A percentile compares a stretch with the other conserved stretches of the same genome.
Conservation (phyloP, 2,329 filamentous ascomycete genomes). For the Hypoxylon sp. region DNA sequence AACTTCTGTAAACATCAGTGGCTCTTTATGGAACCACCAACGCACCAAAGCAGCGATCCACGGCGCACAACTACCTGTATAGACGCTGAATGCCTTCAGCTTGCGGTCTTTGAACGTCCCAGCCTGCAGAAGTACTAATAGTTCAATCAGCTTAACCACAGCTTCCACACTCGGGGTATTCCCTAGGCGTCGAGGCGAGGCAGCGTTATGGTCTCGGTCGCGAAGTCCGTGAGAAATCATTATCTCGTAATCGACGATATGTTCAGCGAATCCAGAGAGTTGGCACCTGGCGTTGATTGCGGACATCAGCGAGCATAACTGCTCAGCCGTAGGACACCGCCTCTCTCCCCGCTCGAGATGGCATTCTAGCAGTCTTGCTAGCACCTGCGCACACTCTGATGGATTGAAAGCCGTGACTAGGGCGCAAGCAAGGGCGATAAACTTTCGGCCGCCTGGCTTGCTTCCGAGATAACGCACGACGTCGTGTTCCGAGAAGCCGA, state of each 20-base stretch:
- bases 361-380: conserved; percentile 3
- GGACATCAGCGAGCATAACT: conserved; percentile 18
- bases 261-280: conserved; percentile 18
- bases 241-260: conserved; percentile 23
- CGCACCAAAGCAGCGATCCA: conserved; percentile 33
- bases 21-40: conserved; percentile 23
- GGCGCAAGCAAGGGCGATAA: conserved; percentile 24
- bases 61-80: conserved; percentile 21
- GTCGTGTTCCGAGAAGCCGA: conserved; percentile 22
- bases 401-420: conserved; percentile 29
- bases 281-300: conserved; percentile 18
- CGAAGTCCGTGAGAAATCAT: conserved; percentile 14
- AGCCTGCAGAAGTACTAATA: neutral
- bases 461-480: conserved; percentile 2
- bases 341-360: conserved; percentile 1
- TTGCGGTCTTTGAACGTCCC: neutral
- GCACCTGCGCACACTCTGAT: conserved; percentile 18
- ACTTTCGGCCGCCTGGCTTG: conserved; percentile 19
- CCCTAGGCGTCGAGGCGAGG: neutral
- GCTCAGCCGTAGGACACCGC: conserved; percentile 9
- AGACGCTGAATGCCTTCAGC: conserved; percentile 8
- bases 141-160: conserved; percentile 9
- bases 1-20: conserved; percentile 17
- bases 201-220: neutral
- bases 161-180: conserved; percentile 16